A percentile compares a stretch with the other conserved stretches of the same genome.
Evolutionary conservation across 1,284 basidiomycete genomes (phyloP).

Genomic region (Leccinum proximum): DNA sequence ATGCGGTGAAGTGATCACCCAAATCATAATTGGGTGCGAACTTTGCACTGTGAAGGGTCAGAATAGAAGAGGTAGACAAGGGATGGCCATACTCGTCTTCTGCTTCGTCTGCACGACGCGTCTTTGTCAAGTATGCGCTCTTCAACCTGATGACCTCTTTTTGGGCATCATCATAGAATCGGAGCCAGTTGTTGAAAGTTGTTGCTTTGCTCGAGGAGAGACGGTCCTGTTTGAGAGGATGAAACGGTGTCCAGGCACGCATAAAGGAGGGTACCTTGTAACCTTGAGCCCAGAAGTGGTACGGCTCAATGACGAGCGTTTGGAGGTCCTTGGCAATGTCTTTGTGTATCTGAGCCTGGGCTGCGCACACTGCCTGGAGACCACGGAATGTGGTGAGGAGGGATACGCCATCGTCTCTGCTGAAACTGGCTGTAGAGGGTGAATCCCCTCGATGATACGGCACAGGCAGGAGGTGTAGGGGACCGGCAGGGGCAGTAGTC

Average conservation of each 20-base stretch:
- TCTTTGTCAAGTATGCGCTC: constrained; percentile 75
- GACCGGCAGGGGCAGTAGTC: too few relatives aligned
- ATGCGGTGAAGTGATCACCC: constrained; percentile 71
- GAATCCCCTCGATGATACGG: background rate
- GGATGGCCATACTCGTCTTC: constrained; percentile 77
- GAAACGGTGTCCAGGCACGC: constrained; percentile 2
- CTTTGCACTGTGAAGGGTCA: constrained; percentile 54
- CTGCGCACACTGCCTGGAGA: constrained; percentile 63
- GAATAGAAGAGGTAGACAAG: constrained; percentile 9
- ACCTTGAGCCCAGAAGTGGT: constrained; percentile 65
- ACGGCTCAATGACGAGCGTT: constrained; percentile 69
- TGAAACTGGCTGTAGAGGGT: constrained; percentile 57
- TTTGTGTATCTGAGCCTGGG: constrained; percentile 66
- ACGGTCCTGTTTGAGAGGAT: constrained; percentile 45
- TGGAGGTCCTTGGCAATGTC: constrained; percentile 65
- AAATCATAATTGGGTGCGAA: constrained; percentile 72
- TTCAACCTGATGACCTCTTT: constrained; percentile 70
- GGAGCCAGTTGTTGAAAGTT: constrained; percentile 69
- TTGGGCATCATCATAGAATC: constrained; percentile 61
- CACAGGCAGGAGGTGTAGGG: too few relatives aligned
- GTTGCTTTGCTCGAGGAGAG: constrained; percentile 52
- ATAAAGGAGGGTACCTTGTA: constrained; percentile 49
- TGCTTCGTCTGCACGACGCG: constrained; percentile 79
- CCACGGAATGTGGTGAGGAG: constrained; percentile 76
- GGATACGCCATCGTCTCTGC: constrained; percentile 76